Evolutionary conservation across 352 stramenopile species (phyloP), one percentile per base, ranked within the genome.

Genomic region (Plasmopara viticola): DNA sequence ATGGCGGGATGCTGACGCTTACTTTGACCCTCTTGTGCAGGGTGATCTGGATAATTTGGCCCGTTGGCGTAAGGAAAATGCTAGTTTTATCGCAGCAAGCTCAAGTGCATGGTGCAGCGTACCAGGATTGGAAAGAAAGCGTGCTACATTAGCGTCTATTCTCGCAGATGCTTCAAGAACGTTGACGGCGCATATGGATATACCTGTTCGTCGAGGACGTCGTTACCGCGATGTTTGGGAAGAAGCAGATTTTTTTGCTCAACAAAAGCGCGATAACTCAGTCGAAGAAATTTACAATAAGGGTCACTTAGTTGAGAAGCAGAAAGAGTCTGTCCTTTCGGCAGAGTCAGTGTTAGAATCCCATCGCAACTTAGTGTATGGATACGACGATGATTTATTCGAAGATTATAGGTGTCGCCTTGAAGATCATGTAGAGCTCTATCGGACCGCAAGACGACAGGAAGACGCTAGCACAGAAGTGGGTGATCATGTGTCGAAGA

Each of bases 331-430:
- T 37, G n/a, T 44, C 9, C 33, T 72, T 29, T 29, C 40, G 7
- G 47, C 63, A 33, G 35, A 17, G 0, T 55, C 49, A 0, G 46
- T 90, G 20, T 37, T 69, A 20, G 44, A 18, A 49, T 81, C 66
- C 6, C 61, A 87, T 56, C 66, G 66, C 10, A 67, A 89, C 12
- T 56, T 94, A 8, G 84, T 92, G 7, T 75, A 80, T 43, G 74
- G 77, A 46, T 94, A 91, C 51, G 73, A 94, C 47, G 84, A 92
- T 40, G 70, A 83, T 33, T 49, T 78, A 44, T 94, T 87, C 52
- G 41, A 68, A n/a, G 54, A 67, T 0, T 90, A 83, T 34, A 62
- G 72, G 1, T 34, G 15, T 25, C 68, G 55, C 6, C 48, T 92
- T 9, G 68, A 85, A 53, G 47, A 53, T 48, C 51, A 60, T 46